Evolutionary conservation across 768 basidiomycete species (phyloP), one percentile per base, ranked within the genome.

Genomic region (Rhodotorula sphaerocarpa): DNA sequence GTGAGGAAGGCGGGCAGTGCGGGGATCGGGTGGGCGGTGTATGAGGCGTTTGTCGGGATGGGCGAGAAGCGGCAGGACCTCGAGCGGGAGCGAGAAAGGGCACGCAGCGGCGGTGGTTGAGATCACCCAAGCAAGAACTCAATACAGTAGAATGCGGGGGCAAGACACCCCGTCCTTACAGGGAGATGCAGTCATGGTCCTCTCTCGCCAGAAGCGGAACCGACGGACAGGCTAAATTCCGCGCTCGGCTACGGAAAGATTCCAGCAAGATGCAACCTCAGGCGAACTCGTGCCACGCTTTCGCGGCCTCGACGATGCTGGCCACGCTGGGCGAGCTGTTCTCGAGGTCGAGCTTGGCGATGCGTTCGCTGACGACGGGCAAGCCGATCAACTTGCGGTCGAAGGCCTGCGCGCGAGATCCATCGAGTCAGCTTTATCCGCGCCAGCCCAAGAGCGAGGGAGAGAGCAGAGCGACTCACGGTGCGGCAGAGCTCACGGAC

Each of bases 401-500:
- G 36, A 46, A 42, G n/a, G 34, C 42, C 60, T 36, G 60, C 11
- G 55, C n/a, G n/a, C 23, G n/a, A 39, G 7, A 34, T 10, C n/a
- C 25, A 3, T 1, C 0, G 12, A 21, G 12, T 27, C 25, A 30
- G n/a, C 36, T 4, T 14, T 1, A 36, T 18, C 3, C 27, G 44
- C 3, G 20, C 33, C 4, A 36, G 14, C 36, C 16, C 36, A 5
- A 31, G 25, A 33, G 39, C 18, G 11, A 10, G 34, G 12, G 48
- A 9, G 28, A 15, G 39, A 56, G 36, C 36, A 57, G 28, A 43
- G 30, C 43, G 18, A 77, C 87, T 66, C 57, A 90, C 90, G 74
- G 77, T 80, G 71, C 88, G 79, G 75, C 86, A 87, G 77, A 90
- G 91, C 70, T 93, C 88, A 63, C 86, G 79, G 70, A 87, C 91